Evolutionary conservation across 2,329 filamentous ascomycete genomes (phyloP).

Genomic region (Sclerotinia sclerotiorum): DNA sequence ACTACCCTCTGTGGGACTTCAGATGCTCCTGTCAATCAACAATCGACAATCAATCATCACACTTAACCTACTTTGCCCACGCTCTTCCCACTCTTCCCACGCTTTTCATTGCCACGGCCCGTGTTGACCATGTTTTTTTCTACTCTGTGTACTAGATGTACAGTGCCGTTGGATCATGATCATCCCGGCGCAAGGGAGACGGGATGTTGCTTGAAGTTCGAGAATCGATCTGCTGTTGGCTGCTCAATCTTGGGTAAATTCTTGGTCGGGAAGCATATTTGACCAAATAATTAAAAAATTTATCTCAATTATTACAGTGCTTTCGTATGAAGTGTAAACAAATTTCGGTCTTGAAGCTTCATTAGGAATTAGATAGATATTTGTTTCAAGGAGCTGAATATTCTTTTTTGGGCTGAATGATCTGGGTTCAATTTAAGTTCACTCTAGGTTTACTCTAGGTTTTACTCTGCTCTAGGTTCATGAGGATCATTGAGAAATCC

Average conservation of each 20-base stretch:
- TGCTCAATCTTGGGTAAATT: constrained; percentile 12
- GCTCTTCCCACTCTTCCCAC: neutral
- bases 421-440: neutral
- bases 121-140: constrained; percentile 22
- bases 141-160: neutral
- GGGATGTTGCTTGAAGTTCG: constrained; percentile 21
- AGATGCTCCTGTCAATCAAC: constrained; percentile 6
- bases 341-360: constrained; percentile 20
- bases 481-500: constrained; percentile 21
- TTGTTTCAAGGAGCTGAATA: constrained; percentile 16
- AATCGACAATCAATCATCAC: neutral
- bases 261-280: neutral
- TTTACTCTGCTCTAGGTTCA: neutral
- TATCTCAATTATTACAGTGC: constrained; percentile 2
- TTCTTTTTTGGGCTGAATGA: constrained; percentile 8
- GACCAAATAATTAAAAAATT: neutral
- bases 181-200: constrained; percentile 22
- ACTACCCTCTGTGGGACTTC: constrained; percentile 14
- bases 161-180: constrained; percentile 21
- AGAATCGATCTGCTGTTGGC: neutral
- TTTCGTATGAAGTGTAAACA: constrained; percentile 15
- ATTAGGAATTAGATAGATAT: constrained; percentile 13
- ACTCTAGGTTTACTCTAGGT: neutral
- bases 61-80: neutral
- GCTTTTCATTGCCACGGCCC: constrained; percentile 17